Evolutionary conservation across 345 rosid species (phyloP).

Genomic region (Luvunga scandens): DNA sequence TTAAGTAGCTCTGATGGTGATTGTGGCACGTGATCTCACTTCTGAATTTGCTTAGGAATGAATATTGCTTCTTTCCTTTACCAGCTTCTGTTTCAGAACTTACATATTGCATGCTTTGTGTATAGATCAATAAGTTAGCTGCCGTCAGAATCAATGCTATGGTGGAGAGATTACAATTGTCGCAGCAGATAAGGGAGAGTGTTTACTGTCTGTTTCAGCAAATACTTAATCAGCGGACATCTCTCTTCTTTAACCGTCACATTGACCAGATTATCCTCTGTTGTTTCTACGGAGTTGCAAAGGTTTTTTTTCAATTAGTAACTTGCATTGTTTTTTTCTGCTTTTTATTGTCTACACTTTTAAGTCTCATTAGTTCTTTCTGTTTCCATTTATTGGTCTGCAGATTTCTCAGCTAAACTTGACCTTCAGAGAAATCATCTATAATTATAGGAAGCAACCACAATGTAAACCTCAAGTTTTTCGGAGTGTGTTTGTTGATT

Average conservation of each 20-base stretch:
- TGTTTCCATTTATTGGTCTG: conserved; percentile 25
- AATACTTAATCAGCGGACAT: conserved; percentile 58
- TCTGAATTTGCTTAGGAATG: background rate
- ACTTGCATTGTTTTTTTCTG: background rate
- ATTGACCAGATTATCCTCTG: conserved; percentile 86
- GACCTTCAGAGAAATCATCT: conserved; percentile 79
- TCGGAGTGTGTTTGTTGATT: conserved; percentile 78
- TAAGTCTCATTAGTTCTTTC: conserved; percentile 18
- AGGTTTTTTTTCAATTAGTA: conserved; percentile 41
- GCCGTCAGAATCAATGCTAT: conserved; percentile 83
- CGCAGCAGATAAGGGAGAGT: conserved; percentile 72
- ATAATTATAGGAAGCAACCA: conserved; percentile 91
- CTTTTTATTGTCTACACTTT: conserved; percentile 7
- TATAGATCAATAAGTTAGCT: conserved; percentile 75
- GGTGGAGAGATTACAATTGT: conserved; percentile 77
- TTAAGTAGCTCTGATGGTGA: background rate
- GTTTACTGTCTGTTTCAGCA: conserved; percentile 70
- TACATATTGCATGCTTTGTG: conserved; percentile 7
- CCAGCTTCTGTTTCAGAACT: background rate
- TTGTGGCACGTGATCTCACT: background rate
- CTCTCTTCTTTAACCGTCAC: conserved; percentile 74
- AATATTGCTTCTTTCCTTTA: background rate
- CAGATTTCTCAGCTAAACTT: conserved; percentile 85
- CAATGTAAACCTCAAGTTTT: conserved; percentile 92
- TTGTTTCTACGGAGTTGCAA: conserved; percentile 83